A percentile compares a stretch with the other conserved stretches of the same genome.
phyloP scores from a whole-genome alignment of 2,329 filamentous ascomycete species.

The Phyllosticta citrichinensis region DNA sequence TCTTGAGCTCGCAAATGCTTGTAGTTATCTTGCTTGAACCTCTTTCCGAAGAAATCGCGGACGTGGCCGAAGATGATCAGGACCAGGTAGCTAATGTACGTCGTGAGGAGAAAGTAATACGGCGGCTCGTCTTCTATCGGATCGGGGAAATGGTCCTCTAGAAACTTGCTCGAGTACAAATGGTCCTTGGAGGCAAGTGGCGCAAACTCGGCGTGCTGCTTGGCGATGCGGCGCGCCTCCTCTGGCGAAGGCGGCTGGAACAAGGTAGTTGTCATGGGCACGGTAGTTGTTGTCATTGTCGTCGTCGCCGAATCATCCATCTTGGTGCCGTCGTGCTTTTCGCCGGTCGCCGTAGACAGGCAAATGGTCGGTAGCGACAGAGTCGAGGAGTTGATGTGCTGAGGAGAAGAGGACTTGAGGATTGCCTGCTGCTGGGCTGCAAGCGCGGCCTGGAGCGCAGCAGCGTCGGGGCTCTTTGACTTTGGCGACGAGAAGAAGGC shows the following conservation, averaged over 20 bases:
- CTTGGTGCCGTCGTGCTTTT: constrained; percentile 47
- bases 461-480: constrained; percentile 47
- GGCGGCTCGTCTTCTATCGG: constrained; percentile 91
- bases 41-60: constrained; percentile 95
- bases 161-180: constrained; percentile 80
- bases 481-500: constrained; percentile 80
- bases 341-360: constrained; percentile 72
- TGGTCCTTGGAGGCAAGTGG: constrained; percentile 72
- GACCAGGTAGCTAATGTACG: constrained; percentile 95
- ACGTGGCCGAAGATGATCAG: constrained; percentile 93
- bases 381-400: constrained; percentile 60
- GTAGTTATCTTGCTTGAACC: constrained; percentile 82
- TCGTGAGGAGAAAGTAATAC: constrained; percentile 94
- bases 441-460: constrained; percentile 58
- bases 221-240: constrained; percentile 65
- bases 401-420: constrained; percentile 53
- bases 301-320: constrained; percentile 59
- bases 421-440: constrained; percentile 47
- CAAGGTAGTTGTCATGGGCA: constrained; percentile 43
- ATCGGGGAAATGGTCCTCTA: constrained; percentile 67
- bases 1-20: constrained; percentile 71
- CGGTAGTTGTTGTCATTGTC: neutral
- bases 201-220: constrained; percentile 82
- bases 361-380: constrained; percentile 83
- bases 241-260: constrained; percentile 82